Evolutionary conservation across 768 basidiomycete genomes (phyloP).

Genomic region (Lactifluus subvellereus): DNA sequence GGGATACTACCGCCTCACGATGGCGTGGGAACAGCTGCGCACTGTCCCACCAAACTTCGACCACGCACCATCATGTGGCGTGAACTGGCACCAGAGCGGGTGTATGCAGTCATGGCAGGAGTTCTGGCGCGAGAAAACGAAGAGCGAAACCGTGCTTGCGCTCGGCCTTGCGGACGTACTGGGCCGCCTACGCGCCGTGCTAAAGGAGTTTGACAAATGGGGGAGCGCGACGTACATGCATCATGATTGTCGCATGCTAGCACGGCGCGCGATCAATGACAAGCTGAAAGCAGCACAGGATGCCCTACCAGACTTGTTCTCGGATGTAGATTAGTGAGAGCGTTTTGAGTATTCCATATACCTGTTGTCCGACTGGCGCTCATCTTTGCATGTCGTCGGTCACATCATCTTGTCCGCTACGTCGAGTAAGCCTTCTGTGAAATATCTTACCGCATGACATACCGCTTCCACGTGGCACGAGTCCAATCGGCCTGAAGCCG

Average conservation of each 20-base stretch:
- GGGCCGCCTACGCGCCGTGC: constrained; percentile 54
- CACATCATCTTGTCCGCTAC: too few species aligned
- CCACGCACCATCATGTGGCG: constrained; percentile 55
- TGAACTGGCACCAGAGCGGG: constrained; percentile 67
- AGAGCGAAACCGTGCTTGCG: constrained; percentile 51
- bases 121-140: constrained; percentile 75
- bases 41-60: constrained; percentile 53
- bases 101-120: constrained; percentile 71
- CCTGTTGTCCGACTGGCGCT: not conserved
- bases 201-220: constrained; percentile 66
- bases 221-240: constrained; percentile 76
- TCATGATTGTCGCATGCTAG: constrained; percentile 59
- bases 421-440: too few species aligned
- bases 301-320: constrained; percentile 57
- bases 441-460: too few species aligned
- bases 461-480: too few species aligned
- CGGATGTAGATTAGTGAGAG: constrained; percentile 28
- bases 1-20: constrained; percentile 64
- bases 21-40: constrained; percentile 61
- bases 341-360: too few species aligned
- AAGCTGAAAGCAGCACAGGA: constrained; percentile 53
- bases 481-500: too few species aligned
- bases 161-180: constrained; percentile 61
- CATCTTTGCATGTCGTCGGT: not conserved
- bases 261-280: constrained; percentile 51